phyloP scores from a whole-genome alignment of 805 yeast genomes.

The Lipomyces yamanashiensis region DNA sequence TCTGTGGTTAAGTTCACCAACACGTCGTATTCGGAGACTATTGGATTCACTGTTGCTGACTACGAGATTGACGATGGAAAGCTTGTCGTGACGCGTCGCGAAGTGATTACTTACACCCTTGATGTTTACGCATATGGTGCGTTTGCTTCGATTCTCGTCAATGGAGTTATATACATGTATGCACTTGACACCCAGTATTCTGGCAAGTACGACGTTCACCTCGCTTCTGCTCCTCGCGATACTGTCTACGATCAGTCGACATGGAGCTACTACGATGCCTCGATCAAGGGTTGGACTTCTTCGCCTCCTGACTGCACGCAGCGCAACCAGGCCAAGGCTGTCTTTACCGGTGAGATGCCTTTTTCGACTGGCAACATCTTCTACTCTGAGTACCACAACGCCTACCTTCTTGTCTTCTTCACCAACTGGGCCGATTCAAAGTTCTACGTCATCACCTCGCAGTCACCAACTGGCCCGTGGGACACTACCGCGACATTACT shows the following conservation, averaged over 20 bases:
- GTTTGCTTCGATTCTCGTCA: conserved; percentile 27
- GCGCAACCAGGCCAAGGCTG: conserved; percentile 24
- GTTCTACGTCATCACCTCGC: conserved; percentile 19
- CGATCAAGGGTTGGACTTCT: conserved; percentile 17
- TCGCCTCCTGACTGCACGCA: conserved; percentile 15
- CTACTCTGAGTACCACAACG: conserved; percentile 33
- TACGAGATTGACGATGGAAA: conserved; percentile 13
- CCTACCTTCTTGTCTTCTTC: conserved; percentile 31
- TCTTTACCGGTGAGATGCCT: conserved; percentile 21
- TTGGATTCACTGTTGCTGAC: conserved; percentile 23
- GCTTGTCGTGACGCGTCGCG: conserved; percentile 17
- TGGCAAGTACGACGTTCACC: conserved; percentile 27
- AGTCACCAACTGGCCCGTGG: conserved; percentile 34
- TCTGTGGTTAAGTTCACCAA: conserved; percentile 21
- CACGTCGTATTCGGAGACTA: background rate
- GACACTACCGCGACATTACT: conserved; percentile 7
- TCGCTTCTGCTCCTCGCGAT: conserved; percentile 21
- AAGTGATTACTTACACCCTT: background rate
- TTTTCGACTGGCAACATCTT: conserved; percentile 31
- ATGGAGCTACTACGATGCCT: conserved; percentile 26
- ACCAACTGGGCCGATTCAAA: conserved; percentile 27
- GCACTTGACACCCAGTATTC: conserved; percentile 24
- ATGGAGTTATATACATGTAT: conserved; percentile 27
- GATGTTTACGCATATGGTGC: conserved; percentile 24
- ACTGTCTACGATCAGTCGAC: conserved; percentile 17